These are phyloP conservation scores for Aspergillus avenaceus DNA, from an alignment of 495 filamentous ascomycete species.

Conservation along the genomic window DNA sequence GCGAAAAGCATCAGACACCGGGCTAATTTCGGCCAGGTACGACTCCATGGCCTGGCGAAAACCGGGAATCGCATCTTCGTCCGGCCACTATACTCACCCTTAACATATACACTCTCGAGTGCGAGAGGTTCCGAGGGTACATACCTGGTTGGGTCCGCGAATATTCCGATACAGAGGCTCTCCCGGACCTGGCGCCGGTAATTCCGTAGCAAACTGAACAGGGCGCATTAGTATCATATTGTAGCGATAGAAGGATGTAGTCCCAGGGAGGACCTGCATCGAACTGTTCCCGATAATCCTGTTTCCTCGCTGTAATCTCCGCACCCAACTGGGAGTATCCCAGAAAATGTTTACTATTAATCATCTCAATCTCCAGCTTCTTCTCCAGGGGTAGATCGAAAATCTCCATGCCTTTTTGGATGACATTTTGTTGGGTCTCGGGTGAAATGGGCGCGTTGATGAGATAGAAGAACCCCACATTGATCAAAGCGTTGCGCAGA, in stretches of 20 bases:
- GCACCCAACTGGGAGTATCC: conserved; percentile 48
- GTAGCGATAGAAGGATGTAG: background rate
- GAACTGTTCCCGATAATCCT: conserved; percentile 73
- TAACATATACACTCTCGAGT: background rate
- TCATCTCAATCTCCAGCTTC: conserved; percentile 87
- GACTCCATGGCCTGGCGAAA: conserved; percentile 67
- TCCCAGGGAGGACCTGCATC: conserved; percentile 59
- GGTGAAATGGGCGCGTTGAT: conserved; percentile 74
- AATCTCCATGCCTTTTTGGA: conserved; percentile 63
- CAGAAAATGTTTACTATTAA: conserved; percentile 65
- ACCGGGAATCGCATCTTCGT: conserved; percentile 56
- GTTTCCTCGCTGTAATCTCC: conserved; percentile 41
- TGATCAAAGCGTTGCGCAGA: conserved; percentile 75
- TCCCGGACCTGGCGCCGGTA: conserved; percentile 56
- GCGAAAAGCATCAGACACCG: conserved; percentile 72
- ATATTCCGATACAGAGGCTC: conserved; percentile 78
- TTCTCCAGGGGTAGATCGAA: conserved; percentile 81
- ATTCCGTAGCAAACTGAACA: conserved; percentile 52
- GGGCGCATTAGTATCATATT: background rate
- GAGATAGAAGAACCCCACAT: conserved; percentile 92
- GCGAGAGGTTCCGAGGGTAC: background rate
- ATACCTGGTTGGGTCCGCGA: conserved; percentile 65
- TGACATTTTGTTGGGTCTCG: conserved; percentile 62
- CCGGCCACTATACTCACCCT: conserved; percentile 70
- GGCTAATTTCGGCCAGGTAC: conserved; percentile 73